Evolutionary conservation across 163 green algal species (phyloP).

Genomic region (Scenedesmus sp.): DNA sequence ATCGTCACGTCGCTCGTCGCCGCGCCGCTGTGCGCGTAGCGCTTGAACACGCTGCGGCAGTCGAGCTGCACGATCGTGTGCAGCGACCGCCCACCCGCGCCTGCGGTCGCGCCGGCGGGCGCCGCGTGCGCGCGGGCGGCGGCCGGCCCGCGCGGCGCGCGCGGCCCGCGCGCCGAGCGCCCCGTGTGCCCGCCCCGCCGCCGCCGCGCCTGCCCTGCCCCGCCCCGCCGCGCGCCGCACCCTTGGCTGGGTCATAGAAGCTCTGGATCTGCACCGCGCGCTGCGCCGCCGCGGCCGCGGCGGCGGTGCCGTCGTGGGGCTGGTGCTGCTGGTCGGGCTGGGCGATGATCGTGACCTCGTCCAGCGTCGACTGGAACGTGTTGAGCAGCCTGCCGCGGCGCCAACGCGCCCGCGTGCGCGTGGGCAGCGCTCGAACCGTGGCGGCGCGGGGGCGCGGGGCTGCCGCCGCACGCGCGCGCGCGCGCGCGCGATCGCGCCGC

Average conservation of each 20-base stretch:
- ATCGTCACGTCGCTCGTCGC: constrained; percentile 69
- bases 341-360: constrained; percentile 79
- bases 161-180: no score
- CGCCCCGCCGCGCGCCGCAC: constrained; percentile 37
- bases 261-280: constrained; percentile 59
- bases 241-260: constrained; percentile 77
- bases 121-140: no score
- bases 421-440: no score
- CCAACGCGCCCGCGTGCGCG: neutral
- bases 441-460: neutral
- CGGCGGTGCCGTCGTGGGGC: constrained; percentile 6
- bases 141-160: no score
- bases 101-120: no score
- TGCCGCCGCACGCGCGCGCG: neutral
- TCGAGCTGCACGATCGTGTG: constrained; percentile 52
- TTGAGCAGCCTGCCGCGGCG: constrained; percentile 74
- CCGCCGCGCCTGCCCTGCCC: no score
- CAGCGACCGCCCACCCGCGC: constrained; percentile 23
- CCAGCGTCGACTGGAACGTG: constrained; percentile 75
- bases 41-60: constrained; percentile 68
- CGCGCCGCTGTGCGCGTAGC: constrained; percentile 54
- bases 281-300: constrained; percentile 15
- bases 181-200: no score
- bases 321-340: constrained; percentile 33
- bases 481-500: no score